Percentiles rank a stretch among this genome's conserved stretches.
These are phyloP conservation scores for Ophiocordyceps polyrhachis-furcata DNA, from an alignment of 2,329 filamentous ascomycete species.

Conservation along the genomic window DNA sequence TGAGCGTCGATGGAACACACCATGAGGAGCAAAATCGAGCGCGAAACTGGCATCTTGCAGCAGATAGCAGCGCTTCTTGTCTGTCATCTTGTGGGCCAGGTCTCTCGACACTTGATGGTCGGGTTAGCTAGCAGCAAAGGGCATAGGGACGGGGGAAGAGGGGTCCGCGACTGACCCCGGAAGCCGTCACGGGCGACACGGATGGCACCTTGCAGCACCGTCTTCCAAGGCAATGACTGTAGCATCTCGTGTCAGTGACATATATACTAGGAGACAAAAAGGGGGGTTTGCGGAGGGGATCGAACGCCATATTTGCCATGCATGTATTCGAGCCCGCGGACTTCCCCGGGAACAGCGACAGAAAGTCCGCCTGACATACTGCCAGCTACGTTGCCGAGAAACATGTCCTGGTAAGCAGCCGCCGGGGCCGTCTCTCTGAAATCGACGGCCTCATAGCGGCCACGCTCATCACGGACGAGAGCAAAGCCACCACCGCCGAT, in stretches of 20 bases:
- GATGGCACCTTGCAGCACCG: conserved; percentile 56
- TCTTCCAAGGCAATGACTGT: conserved; percentile 38
- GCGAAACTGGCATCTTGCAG: conserved; percentile 63
- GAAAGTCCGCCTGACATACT: conserved; percentile 59
- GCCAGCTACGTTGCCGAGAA: conserved; percentile 43
- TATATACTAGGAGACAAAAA: background rate
- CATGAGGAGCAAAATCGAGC: conserved; percentile 73
- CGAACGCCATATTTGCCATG: conserved; percentile 50
- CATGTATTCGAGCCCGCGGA: conserved; percentile 62
- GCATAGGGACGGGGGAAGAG: too few relatives aligned
- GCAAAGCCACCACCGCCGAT: conserved; percentile 87
- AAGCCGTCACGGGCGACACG: conserved; percentile 59
- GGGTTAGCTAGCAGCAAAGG: too few relatives aligned
- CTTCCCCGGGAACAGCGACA: conserved; percentile 51
- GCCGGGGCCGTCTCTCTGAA: conserved; percentile 79
- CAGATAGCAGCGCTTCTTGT: conserved; percentile 39
- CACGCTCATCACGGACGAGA: conserved; percentile 53
- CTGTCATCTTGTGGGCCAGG: conserved; percentile 45
- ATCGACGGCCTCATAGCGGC: conserved; percentile 72
- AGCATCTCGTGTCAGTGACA: background rate
- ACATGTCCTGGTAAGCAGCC: conserved; percentile 74
- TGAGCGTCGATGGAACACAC: conserved; percentile 8
- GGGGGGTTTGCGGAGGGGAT: background rate
- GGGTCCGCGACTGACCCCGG: conserved; percentile 12
- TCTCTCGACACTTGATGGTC: conserved; percentile 43